These are phyloP conservation scores for Aspergillus heteromorphus DNA, from an alignment of 495 filamentous ascomycete species.

Conservation along the genomic window DNA sequence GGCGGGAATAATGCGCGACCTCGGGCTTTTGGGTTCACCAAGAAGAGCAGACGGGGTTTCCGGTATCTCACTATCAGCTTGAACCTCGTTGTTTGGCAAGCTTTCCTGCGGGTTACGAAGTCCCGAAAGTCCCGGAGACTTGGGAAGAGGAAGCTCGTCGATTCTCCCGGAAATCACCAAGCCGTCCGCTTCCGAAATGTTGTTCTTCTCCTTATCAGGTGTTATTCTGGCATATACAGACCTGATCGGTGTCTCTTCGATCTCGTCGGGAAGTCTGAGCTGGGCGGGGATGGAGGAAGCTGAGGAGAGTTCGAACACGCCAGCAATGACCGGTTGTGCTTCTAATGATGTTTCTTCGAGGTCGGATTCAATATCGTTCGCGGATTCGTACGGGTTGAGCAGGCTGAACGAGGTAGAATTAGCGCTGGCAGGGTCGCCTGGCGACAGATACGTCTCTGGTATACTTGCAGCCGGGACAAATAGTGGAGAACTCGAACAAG, in stretches of 20 bases:
- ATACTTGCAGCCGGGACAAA: constrained; percentile 14
- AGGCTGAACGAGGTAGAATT: background rate
- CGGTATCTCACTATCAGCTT: constrained; percentile 16
- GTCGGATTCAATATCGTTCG: background rate
- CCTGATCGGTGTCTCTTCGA: constrained; percentile 3
- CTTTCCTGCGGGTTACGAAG: background rate
- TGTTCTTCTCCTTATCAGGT: background rate
- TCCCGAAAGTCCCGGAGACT: background rate
- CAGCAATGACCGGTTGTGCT: too few species aligned
- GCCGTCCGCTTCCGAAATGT: background rate
- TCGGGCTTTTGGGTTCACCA: constrained; percentile 1
- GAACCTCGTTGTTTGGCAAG: background rate
- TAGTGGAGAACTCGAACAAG: constrained; percentile 10
- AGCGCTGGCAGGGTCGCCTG: background rate
- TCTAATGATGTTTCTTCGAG: background rate
- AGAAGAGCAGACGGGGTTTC: constrained; percentile 19
- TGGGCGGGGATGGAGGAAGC: constrained; percentile 13
- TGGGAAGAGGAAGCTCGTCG: background rate
- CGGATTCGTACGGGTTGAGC: background rate
- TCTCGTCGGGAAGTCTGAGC: constrained; percentile 17
- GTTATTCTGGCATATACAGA: background rate
- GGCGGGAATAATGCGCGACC: background rate
- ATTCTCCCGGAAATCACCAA: background rate
- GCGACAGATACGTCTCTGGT: background rate
- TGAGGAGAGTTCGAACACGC: constrained; percentile 2